Percentiles rank a stretch among this genome's conserved stretches.
Evolutionary conservation across 2,329 filamentous ascomycete genomes (phyloP).

Genomic region (Verticillium dahliae): DNA sequence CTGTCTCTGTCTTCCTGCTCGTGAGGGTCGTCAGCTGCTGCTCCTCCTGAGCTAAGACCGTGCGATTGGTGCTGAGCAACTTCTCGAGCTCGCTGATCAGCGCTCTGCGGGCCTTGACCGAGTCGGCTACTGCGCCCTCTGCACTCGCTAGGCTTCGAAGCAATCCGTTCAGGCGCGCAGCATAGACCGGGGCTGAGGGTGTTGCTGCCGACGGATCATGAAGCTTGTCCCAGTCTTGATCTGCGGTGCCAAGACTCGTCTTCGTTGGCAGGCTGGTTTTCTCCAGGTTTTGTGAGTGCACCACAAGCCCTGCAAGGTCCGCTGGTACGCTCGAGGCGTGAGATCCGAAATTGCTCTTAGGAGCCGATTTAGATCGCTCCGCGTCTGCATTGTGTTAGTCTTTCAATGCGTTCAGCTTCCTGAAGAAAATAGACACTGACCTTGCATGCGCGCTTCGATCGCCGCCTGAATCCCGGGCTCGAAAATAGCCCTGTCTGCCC

Average conservation of each 20-base stretch:
- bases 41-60: constrained; percentile 64
- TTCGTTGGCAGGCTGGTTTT: constrained; percentile 67
- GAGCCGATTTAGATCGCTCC: constrained; percentile 50
- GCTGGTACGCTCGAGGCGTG: constrained; percentile 54
- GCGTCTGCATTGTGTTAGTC: constrained; percentile 40
- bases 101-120: constrained; percentile 74
- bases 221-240: constrained; percentile 78
- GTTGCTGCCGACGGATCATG: constrained; percentile 61
- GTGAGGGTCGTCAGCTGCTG: constrained; percentile 56
- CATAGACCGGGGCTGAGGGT: constrained; percentile 83
- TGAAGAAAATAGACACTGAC: constrained; percentile 37
- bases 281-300: constrained; percentile 64
- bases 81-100: constrained; percentile 79
- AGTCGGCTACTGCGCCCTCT: constrained; percentile 82
- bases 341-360: constrained; percentile 39
- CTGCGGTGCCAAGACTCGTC: constrained; percentile 62
- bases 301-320: constrained; percentile 71
- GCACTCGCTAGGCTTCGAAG: constrained; percentile 83
- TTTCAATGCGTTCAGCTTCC: neutral
- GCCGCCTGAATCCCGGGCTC: constrained; percentile 71
- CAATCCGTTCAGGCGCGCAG: constrained; percentile 81
- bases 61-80: constrained; percentile 67
- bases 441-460: constrained; percentile 73
- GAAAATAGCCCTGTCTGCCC: constrained; percentile 83
- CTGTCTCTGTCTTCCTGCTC: constrained; percentile 64